A percentile compares a stretch with the other conserved stretches of the same genome.
phyloP scores from a whole-genome alignment of 1,139 yeast genomes.

The Yamadazyma trypodendri region DNA sequence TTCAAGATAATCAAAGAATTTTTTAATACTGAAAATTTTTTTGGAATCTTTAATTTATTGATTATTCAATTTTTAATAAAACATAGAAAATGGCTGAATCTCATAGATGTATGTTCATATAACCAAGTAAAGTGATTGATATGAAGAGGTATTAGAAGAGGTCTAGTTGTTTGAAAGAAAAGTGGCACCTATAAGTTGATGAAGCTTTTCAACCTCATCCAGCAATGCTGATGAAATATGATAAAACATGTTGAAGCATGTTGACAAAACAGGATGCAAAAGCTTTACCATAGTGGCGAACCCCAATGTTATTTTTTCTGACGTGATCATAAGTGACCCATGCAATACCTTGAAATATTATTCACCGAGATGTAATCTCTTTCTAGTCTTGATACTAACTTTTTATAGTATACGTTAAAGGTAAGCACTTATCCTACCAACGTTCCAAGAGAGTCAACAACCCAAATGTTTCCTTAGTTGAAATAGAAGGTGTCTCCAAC shows the following conservation, averaged over 20 bases:
- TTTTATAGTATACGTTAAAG: slow-evolving; percentile 93
- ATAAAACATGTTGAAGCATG: no score
- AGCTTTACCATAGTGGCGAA: no score
- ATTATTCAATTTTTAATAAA: slow-evolving; percentile 14
- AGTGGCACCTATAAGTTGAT: no score
- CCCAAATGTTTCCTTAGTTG: slow-evolving; percentile 96
- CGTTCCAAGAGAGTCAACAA: slow-evolving; percentile 98
- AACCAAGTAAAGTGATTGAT: neutral
- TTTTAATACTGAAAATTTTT: slow-evolving; percentile 16
- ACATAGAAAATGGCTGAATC: slow-evolving; percentile 78
- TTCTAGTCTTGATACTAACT: slow-evolving; percentile 42
- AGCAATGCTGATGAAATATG: no score
- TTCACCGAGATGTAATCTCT: neutral
- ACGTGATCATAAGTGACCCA: no score
- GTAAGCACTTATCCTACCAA: slow-evolving; percentile 99
- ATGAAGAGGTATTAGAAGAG: neutral
- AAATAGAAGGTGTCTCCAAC: slow-evolving; percentile 91
- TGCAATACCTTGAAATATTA: neutral
- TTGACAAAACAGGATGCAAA: no score
- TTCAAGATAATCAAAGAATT: slow-evolving; percentile 10
- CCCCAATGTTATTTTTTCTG: no score
- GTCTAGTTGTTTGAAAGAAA: neutral
- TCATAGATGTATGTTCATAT: slow-evolving; percentile 79
- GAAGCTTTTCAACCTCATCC: no score
- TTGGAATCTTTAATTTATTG: slow-evolving; percentile 14